Evolutionary conservation across 2,329 filamentous ascomycete genomes (phyloP).

Genomic region (Alternaria brassicicola): DNA sequence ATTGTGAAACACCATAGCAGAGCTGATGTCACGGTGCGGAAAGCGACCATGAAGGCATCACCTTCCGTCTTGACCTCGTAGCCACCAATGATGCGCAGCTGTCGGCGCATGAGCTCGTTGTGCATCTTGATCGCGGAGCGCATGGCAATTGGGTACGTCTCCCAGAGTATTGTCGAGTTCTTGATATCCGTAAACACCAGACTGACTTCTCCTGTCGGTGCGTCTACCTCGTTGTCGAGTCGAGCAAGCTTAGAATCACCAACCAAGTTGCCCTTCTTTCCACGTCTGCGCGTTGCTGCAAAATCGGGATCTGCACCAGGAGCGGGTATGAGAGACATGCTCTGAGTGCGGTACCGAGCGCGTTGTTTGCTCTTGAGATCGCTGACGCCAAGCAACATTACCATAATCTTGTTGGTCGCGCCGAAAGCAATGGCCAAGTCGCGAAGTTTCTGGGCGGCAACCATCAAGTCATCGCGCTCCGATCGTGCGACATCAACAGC

Average conservation of each 20-base stretch:
- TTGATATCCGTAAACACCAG: constrained; percentile 99
- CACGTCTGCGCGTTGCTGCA: constrained; percentile 62
- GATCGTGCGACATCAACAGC: constrained; percentile 89
- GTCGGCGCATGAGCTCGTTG: constrained; percentile 94
- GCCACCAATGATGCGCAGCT: constrained; percentile 89
- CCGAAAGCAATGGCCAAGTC: constrained; percentile 96
- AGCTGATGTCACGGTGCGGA: constrained; percentile 92
- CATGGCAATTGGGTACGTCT: constrained; percentile 94
- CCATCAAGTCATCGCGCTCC: constrained; percentile 89
- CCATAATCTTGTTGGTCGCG: constrained; percentile 93
- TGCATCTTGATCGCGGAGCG: constrained; percentile 95
- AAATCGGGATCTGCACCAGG: constrained; percentile 75
- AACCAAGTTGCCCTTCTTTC: constrained; percentile 66
- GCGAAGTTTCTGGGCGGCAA: constrained; percentile 89
- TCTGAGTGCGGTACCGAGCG: constrained; percentile 76
- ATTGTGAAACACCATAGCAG: constrained; percentile 96
- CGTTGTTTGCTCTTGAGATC: constrained; percentile 87
- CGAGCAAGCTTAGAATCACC: constrained; percentile 86
- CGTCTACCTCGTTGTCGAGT: constrained; percentile 87
- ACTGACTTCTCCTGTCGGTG: constrained; percentile 86
- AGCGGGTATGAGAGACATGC: constrained; percentile 78
- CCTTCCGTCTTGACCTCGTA: constrained; percentile 99
- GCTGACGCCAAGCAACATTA: constrained; percentile 95
- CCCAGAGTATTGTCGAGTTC: constrained; percentile 95
- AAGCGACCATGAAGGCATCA: constrained; percentile 99